Evolutionary conservation across 2,329 filamentous ascomycete genomes (phyloP).

Genomic region (Aschersonia sp.): DNA sequence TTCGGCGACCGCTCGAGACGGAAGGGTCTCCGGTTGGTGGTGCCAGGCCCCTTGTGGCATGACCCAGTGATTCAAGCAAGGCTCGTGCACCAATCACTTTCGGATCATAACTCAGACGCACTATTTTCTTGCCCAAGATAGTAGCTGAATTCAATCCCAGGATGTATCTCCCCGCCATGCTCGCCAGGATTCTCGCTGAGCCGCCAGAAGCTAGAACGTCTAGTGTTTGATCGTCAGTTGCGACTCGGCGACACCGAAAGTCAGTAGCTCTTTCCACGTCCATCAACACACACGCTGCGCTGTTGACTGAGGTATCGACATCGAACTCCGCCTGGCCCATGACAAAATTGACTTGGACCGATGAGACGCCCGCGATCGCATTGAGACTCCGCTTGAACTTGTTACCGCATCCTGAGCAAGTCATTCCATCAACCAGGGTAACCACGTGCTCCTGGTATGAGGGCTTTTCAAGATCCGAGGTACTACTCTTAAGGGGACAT

Average conservation of each 20-base stretch:
- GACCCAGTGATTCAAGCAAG: constrained; percentile 10
- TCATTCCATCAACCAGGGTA: constrained; percentile 19
- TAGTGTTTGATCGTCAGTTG: constrained; percentile 12
- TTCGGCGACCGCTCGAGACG: constrained; percentile 13
- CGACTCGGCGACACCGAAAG: constrained; percentile 13
- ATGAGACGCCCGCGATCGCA: constrained; percentile 13
- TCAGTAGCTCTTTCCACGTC: constrained; percentile 13
- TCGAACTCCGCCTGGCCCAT: constrained; percentile 20
- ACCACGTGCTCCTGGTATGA: constrained; percentile 12
- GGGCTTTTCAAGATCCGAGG: constrained; percentile 12
- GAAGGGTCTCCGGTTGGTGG: constrained; percentile 17
- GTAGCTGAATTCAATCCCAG: constrained; percentile 12
- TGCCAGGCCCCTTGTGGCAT: constrained; percentile 12
- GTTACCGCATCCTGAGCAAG: constrained; percentile 20
- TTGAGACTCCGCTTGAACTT: constrained; percentile 16
- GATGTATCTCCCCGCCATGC: constrained; percentile 2
- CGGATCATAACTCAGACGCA: constrained; percentile 20
- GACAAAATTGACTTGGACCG: constrained; percentile 21
- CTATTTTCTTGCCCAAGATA: constrained; percentile 14
- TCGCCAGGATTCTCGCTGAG: constrained; percentile 9
- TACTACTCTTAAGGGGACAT: not conserved
- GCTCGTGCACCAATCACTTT: constrained; percentile 16
- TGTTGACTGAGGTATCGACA: constrained; percentile 11
- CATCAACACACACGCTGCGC: constrained; percentile 13
- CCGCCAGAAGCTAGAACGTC: constrained; percentile 12